These are phyloP conservation scores for Phytophthora sp. DNA, from an alignment of 352 stramenopile species.

Conservation along the genomic window DNA sequence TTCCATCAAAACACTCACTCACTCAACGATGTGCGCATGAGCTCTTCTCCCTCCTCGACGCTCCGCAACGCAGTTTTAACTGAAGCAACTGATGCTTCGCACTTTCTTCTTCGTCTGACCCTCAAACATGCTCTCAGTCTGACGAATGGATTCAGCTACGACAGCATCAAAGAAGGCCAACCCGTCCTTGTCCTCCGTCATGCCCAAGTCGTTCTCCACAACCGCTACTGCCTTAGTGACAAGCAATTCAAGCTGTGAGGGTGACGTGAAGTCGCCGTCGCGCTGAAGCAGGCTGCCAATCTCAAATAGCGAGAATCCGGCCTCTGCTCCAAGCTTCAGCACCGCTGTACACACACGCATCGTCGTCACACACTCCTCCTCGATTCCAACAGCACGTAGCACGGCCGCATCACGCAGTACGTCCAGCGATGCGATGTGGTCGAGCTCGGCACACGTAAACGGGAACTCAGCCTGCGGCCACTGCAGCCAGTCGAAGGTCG, in stretches of 20 bases:
- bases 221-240: slow-evolving; percentile 48
- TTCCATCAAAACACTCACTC: slow-evolving; percentile 63
- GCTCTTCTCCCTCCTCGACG: slow-evolving; percentile 9
- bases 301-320: slow-evolving; percentile 87
- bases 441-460: slow-evolving; percentile 77
- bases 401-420: slow-evolving; percentile 57
- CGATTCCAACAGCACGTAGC: slow-evolving; percentile 72
- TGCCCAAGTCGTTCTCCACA: slow-evolving; percentile 38
- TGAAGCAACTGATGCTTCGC: slow-evolving; percentile 89
- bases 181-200: slow-evolving; percentile 46
- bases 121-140: slow-evolving; percentile 55
- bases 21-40: too few relatives aligned
- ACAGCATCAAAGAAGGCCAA: slow-evolving; percentile 58
- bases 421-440: slow-evolving; percentile 80
- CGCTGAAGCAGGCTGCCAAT: slow-evolving; percentile 83
- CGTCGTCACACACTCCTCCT: slow-evolving; percentile 83
- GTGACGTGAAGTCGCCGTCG: slow-evolving; percentile 78
- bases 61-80: slow-evolving; percentile 50
- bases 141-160: slow-evolving; percentile 52
- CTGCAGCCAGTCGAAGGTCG: slow-evolving; percentile 88
- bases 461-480: slow-evolving; percentile 90
- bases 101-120: slow-evolving; percentile 86
- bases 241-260: slow-evolving; percentile 80
- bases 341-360: slow-evolving; percentile 83
- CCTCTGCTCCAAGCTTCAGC: slow-evolving; percentile 76